phyloP scores from a whole-genome alignment of 192 early-diverging fungal genomes.

The Gonapodya sp. region DNA sequence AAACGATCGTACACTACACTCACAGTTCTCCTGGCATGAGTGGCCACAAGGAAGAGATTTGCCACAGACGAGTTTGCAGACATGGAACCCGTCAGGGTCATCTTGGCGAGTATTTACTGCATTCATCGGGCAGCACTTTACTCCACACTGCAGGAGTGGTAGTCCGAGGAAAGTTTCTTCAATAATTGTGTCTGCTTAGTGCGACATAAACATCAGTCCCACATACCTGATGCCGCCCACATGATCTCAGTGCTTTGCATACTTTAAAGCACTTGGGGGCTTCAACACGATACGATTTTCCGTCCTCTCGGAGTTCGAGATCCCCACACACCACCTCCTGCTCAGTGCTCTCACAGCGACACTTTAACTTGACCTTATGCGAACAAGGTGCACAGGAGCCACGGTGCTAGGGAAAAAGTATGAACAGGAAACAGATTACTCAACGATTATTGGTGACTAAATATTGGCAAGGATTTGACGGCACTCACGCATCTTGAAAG shows the following conservation, averaged over 20 bases:
- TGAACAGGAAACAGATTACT: too few species aligned
- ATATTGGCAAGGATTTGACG: neutral
- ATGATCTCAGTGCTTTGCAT: constrained; percentile 49
- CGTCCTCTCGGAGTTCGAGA: constrained; percentile 15
- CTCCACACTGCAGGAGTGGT: constrained; percentile 28
- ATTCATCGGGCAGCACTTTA: constrained; percentile 51
- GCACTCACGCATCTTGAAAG: constrained; percentile 9
- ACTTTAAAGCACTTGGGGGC: constrained; percentile 47
- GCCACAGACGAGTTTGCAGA: constrained; percentile 60
- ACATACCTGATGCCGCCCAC: constrained; percentile 63
- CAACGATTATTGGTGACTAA: neutral
- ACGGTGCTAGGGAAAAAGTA: neutral
- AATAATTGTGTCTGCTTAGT: too few species aligned
- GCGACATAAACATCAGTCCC: neutral
- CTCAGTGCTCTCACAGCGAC: constrained; percentile 50
- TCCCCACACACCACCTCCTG: constrained; percentile 35
- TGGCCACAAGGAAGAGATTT: constrained; percentile 77
- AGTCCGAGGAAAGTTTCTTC: neutral
- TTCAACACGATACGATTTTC: constrained; percentile 29
- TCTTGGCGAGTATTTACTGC: constrained; percentile 16
- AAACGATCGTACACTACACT: constrained; percentile 44
- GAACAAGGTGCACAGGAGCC: constrained; percentile 47
- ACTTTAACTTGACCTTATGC: constrained; percentile 34
- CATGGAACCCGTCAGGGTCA: constrained; percentile 39
- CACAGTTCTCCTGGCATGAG: constrained; percentile 63